Evolutionary conservation across 148 eudicot genomes (phyloP), one percentile per base, ranked within the genome.

Genomic region (Rheum nobile): DNA sequence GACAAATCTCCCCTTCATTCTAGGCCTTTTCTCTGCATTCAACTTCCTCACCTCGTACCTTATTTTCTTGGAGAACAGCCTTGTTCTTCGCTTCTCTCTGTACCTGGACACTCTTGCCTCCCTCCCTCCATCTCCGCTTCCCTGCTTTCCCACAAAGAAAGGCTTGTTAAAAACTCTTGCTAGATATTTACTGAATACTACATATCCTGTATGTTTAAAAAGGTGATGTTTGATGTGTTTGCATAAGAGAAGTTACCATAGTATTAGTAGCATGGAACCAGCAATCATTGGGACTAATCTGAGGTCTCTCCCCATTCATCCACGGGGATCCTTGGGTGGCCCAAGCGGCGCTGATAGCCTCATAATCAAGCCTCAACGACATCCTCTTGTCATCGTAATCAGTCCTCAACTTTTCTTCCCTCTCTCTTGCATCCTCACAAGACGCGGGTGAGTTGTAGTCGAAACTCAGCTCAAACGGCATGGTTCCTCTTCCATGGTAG

Each of bases 1-100:
- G 1, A 94, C 97, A 71, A 94, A 94, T 68, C 98, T 87, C 22
- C 98, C 98, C 80, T 94, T 94, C 96, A 91, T 94, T 74, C 98
- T 76, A 0, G 98, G 98, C 84, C 98, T 88, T 79, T 94, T 94
- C 82, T 94, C 97, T 5, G 98, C 98, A 74, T 94, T 94, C 81
- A 94, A 34, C 79, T 94, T 94, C 74, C 98, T 84, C 37, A 94
- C 98, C 84, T 94, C 93, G 52, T 94, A 94, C 84, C 98, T 85
- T 82, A 94, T 94, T 83, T 91, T 94, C 90, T 94, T 94, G 5
- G 97, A 88, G 77, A 91, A 91, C 82, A 94, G 75, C 74, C 98
- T 86, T 3, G 90, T 91, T 24, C 97, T 78, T 28, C 98, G 79
- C 84, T 94, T 94, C 67, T 94, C 98, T 75, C 91, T 80, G 75